Conservation (phyloP, 208 protist genomes). For the Leishmania amazonensis region DNA sequence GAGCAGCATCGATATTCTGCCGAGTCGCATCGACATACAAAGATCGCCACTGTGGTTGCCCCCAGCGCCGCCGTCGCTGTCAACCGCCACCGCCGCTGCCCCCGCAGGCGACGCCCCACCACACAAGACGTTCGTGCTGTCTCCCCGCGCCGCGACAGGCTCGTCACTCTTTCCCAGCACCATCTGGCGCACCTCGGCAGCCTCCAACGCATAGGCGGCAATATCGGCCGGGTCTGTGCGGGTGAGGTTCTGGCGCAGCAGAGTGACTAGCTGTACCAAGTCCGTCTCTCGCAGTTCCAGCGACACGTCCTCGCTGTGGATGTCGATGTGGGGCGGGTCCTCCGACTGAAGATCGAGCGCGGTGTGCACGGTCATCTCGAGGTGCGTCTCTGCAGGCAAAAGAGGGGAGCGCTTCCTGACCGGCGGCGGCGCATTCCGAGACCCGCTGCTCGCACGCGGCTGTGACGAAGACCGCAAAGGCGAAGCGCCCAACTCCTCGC, state of each 20-base stretch:
- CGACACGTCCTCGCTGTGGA: conserved; percentile 53
- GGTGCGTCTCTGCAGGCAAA: conserved; percentile 44
- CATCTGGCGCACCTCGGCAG: conserved; percentile 8
- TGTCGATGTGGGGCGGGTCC: conserved; percentile 50
- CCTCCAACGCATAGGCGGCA: conserved; percentile 16
- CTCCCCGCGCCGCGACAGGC: background rate
- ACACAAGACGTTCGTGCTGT: too few relatives aligned
- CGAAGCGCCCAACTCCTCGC: conserved; percentile 7
- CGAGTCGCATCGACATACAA: conserved; percentile 28
- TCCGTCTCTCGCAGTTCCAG: conserved; percentile 48
- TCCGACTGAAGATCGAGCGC: conserved; percentile 58
- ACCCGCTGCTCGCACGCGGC: background rate
- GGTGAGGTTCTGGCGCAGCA: conserved; percentile 69
- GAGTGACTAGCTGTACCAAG: conserved; percentile 56
- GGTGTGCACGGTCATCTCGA: conserved; percentile 63
- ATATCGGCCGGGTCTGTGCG: conserved; percentile 33
- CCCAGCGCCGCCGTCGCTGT: background rate
- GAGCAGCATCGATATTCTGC: conserved; percentile 26
- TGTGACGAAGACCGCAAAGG: background rate
- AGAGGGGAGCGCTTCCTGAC: conserved; percentile 27
- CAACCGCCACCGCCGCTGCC: background rate
- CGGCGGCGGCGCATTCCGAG: background rate
- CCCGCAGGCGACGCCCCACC: background rate
- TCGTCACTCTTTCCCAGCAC: conserved; percentile 9
- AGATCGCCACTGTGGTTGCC: conserved; percentile 13